Evolutionary conservation across 106 monocot species (phyloP).

Genomic region (Dendrobium catenatum): DNA sequence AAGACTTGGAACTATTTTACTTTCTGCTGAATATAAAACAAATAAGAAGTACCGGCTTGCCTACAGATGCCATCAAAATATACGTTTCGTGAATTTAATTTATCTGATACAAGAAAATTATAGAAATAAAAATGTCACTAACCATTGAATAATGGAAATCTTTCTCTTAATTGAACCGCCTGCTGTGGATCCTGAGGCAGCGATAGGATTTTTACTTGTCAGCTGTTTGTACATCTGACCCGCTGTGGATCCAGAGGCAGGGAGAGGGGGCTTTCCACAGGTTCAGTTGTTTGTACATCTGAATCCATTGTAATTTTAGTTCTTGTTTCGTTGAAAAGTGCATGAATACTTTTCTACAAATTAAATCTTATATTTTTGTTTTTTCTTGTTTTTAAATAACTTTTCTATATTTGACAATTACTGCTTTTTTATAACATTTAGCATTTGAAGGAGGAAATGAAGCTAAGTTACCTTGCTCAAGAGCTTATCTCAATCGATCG

Average conservation of each 20-base stretch:
- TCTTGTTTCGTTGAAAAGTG: not conserved
- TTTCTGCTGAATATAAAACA: too few relatives aligned
- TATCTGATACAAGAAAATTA: too few relatives aligned
- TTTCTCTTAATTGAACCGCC: not conserved
- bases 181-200: not conserved
- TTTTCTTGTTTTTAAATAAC: not conserved
- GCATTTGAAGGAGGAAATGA: constrained; percentile 99
- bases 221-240: not conserved
- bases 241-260: not conserved
- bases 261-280: not conserved
- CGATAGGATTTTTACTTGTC: too few relatives aligned
- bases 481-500: constrained; percentile 85
- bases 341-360: not conserved
- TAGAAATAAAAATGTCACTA: not conserved
- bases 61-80: too few relatives aligned
- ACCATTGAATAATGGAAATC: not conserved
- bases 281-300: not conserved
- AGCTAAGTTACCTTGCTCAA: constrained; percentile 90
- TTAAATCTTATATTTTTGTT: not conserved
- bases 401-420: not conserved
- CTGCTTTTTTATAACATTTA: constrained; percentile 22
- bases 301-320: not conserved
- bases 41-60: too few relatives aligned
- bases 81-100: too few relatives aligned
- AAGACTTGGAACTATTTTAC: too few relatives aligned